A percentile compares a stretch with the other conserved stretches of the same genome.
Conservation (phyloP, 1,284 basidiomycete genomes). For the Ustilago sp. region DNA sequence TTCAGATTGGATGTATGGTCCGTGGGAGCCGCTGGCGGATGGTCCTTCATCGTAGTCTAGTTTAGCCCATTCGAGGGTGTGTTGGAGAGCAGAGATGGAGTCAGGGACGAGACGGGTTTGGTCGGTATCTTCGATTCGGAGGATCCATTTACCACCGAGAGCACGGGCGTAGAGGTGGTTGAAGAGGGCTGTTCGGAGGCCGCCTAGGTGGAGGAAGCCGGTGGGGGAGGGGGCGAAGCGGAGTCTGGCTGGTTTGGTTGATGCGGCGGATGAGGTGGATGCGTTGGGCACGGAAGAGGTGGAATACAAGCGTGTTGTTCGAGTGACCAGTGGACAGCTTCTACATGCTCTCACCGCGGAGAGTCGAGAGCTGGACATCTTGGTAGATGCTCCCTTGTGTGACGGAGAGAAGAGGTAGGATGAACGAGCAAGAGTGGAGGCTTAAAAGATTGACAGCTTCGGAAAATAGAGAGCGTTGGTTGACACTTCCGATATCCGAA, state of each 20-base stretch:
- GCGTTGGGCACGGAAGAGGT: background rate
- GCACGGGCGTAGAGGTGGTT: slow-evolving; percentile 89
- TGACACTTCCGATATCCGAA: slow-evolving; percentile 7
- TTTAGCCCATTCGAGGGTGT: slow-evolving; percentile 89
- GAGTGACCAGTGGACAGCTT: background rate
- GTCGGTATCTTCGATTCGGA: slow-evolving; percentile 96
- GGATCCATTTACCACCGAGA: slow-evolving; percentile 84
- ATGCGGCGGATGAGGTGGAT: slow-evolving; percentile 1
- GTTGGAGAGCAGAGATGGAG: slow-evolving; percentile 82
- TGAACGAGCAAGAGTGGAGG: background rate
- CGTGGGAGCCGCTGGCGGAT: slow-evolving; percentile 68
- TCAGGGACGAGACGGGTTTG: slow-evolving; percentile 76
- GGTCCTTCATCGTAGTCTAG: slow-evolving; percentile 89
- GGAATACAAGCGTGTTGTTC: slow-evolving; percentile 1
- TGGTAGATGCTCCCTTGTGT: background rate
- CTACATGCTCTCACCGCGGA: background rate
- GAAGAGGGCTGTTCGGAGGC: slow-evolving; percentile 93
- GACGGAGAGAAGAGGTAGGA: background rate
- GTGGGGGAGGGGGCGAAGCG: slow-evolving; percentile 98
- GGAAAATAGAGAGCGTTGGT: background rate
- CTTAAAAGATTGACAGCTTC: slow-evolving; percentile 4
- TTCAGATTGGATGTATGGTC: slow-evolving; percentile 78
- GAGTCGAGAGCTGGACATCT: background rate
- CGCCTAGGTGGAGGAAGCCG: slow-evolving; percentile 91
- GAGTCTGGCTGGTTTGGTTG: slow-evolving; percentile 70